Evolutionary conservation across 2,329 filamentous ascomycete genomes (phyloP).

Genomic region (Beauveria caledonica): DNA sequence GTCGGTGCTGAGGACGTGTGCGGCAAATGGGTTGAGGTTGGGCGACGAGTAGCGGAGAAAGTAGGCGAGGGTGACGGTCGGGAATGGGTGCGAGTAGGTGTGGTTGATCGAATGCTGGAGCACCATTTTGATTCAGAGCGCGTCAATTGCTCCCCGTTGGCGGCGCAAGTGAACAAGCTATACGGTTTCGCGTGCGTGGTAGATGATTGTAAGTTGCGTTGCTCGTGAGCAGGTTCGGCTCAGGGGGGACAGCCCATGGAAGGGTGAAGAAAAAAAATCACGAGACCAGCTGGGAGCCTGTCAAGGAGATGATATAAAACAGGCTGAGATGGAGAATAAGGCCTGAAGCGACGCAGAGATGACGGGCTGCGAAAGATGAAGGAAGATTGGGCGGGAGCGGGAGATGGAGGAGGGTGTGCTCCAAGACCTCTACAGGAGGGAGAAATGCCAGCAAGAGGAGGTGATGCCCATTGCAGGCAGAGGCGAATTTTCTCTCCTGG

Average conservation of each 20-base stretch:
- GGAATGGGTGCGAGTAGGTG: constrained; percentile 72
- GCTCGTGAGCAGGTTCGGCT: constrained; percentile 17
- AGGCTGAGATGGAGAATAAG: not conserved
- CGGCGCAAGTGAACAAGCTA: constrained; percentile 1
- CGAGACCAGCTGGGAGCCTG: not conserved
- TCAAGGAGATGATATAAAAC: not conserved
- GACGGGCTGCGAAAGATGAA: constrained; percentile 2
- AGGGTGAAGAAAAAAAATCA: constrained; percentile 12
- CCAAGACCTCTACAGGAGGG: constrained; percentile 14
- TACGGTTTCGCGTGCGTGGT: not conserved
- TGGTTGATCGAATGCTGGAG: constrained; percentile 59
- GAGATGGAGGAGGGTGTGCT: constrained; percentile 7
- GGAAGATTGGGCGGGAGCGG: not conserved
- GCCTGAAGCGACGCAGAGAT: not conserved
- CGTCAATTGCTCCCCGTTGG: constrained; percentile 13
- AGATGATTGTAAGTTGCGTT: not conserved
- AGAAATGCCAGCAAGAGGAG: constrained; percentile 9
- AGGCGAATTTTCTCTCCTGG: constrained; percentile 14
- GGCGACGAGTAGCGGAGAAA: constrained; percentile 75
- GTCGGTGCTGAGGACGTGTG: constrained; percentile 75
- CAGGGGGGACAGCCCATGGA: constrained; percentile 18
- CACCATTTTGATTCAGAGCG: constrained; percentile 43
- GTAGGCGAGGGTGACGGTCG: constrained; percentile 79
- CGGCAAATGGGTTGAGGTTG: constrained; percentile 67
- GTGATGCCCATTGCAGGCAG: constrained; percentile 2